These are phyloP conservation scores for Mrakia gelida DNA, from an alignment of 768 basidiomycete genomes.

Conservation along the genomic window DNA sequence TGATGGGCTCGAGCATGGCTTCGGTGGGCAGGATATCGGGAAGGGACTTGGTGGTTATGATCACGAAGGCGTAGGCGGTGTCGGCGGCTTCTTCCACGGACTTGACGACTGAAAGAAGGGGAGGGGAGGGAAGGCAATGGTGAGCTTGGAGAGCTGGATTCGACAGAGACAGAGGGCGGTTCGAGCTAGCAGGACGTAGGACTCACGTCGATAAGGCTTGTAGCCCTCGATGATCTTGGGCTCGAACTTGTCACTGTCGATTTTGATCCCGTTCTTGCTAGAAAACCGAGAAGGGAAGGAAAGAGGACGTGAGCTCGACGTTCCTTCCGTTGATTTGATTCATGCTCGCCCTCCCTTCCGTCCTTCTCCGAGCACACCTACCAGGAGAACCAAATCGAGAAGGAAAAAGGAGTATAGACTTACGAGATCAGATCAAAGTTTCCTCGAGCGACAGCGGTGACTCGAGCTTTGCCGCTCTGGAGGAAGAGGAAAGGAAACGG, in stretches of 20 bases:
- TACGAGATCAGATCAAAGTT: slow-evolving; percentile 55
- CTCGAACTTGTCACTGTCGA: slow-evolving; percentile 59
- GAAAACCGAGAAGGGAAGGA: too few species aligned
- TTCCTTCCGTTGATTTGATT: too few species aligned
- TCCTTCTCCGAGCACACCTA: too few species aligned
- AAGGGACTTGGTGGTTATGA: slow-evolving; percentile 66
- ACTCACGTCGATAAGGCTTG: slow-evolving; percentile 62
- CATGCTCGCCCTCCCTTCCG: too few species aligned
- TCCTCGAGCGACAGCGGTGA: slow-evolving; percentile 69
- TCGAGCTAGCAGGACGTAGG: background rate
- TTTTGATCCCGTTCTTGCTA: slow-evolving; percentile 52
- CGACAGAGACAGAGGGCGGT: too few species aligned
- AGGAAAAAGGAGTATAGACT: too few species aligned
- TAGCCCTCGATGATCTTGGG: slow-evolving; percentile 50
- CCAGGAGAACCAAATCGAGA: too few species aligned
- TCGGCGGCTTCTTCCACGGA: slow-evolving; percentile 61
- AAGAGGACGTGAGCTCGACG: too few species aligned
- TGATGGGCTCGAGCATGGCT: slow-evolving; percentile 50
- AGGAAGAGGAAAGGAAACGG: slow-evolving; percentile 52
- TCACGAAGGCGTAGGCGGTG: slow-evolving; percentile 58
- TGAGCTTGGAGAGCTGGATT: background rate
- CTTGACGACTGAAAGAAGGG: slow-evolving; percentile 52
- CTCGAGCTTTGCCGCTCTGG: slow-evolving; percentile 56
- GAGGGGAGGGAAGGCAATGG: background rate
- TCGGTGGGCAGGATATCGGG: slow-evolving; percentile 63